Base-by-base conservation (phyloP, 805 yeast species). In the Zygosaccharomyces gambellarensis region DNA sequence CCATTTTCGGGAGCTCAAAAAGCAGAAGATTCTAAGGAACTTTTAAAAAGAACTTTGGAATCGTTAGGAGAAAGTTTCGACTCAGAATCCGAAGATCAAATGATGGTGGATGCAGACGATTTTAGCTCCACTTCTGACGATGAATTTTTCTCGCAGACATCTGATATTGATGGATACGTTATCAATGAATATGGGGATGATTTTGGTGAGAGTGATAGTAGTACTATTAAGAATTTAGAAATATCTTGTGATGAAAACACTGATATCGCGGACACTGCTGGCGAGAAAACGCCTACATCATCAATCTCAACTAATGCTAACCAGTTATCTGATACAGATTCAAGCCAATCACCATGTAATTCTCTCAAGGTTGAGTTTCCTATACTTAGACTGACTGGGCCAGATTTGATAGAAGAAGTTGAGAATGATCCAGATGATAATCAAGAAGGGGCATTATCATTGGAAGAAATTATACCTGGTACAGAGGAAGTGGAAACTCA, bases 1-100 rank as follows among this genome's bases (percentile, higher is more conserved):
- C 63, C 65, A 8, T 60, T 61, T 36, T 14, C 44, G 2, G 11
- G 21, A 29, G 23, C 43, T 21, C 27, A 30, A 27, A 25, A 38
- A 29, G 43, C 27, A 25, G 47, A 25, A 9, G 41, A 51, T 19
- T 39, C 46, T 2, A 30, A 50, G 14, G 45, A 34, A 9, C 8
- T 56, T 11, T 29, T 58, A 2, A 48, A 43, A 30, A 45, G 30
- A 27, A 55, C 59, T 4, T 25, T 57, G 7, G 50, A 46, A 27
- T 39, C 46, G 8, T 32, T 53, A 21, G 49, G 50, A 38, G 31
- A 49, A 39, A 45, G 21, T 25, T 11, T 12, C n/a, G 28, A 38
- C 25, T 36, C 36, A 22, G 19, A 38, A 7, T 42, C 43, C 28
- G 48, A 50, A 14, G 48, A 27, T 23, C 42, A 39, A 17, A 36